Base-by-base conservation (phyloP, 2,329 filamentous ascomycete species). In the Dendryphion nanum region DNA sequence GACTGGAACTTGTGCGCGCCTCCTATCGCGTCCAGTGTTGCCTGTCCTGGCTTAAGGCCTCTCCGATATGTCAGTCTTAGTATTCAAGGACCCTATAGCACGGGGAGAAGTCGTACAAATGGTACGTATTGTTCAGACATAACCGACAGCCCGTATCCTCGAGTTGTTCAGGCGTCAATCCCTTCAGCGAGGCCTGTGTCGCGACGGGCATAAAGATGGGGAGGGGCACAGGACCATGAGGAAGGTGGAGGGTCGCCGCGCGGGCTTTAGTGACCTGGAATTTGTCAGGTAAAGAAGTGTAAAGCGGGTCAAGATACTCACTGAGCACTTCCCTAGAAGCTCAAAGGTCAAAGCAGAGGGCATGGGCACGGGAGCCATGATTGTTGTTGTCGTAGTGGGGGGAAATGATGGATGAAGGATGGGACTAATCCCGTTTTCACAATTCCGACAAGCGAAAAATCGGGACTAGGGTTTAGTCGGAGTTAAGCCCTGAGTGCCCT, bases 151-250 rank as follows among this genome's bases (percentile, higher is more conserved):
- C 82, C 0, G 90, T 94, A 37, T 88, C 83, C 55, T 93, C 90
- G 2, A 98, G 75, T 61, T 98, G 93, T 50, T 91, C 84, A 1
- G 91, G 89, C 0, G 93, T 97, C 39, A 98, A 59, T 30, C 93
- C 93, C 64, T 98, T 98, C 26, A 98, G 76, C 0, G 91, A 95
- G 1, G 88, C 93, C 68, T 98, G 93, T 1, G 93, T 98, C 19
- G 93, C 93, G 30, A 98, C 93, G 13, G 93, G 93, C 93, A 98
- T 98, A 68, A 98, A 98, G 41, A 97, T 82, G 6, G 94, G 93
- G 19, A 97, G 79, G 55, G 86, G 81, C 18, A 98, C 90, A 2
- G 85, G 77, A 41, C 93, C 93, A 80, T 98, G 94, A 35, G 93
- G 91, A 18, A 98, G 82, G 33, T 83, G 85, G 37, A 98, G 76